Conservation (phyloP, 2,329 filamentous ascomycete species). For the Dactylonectria estremocensis region DNA sequence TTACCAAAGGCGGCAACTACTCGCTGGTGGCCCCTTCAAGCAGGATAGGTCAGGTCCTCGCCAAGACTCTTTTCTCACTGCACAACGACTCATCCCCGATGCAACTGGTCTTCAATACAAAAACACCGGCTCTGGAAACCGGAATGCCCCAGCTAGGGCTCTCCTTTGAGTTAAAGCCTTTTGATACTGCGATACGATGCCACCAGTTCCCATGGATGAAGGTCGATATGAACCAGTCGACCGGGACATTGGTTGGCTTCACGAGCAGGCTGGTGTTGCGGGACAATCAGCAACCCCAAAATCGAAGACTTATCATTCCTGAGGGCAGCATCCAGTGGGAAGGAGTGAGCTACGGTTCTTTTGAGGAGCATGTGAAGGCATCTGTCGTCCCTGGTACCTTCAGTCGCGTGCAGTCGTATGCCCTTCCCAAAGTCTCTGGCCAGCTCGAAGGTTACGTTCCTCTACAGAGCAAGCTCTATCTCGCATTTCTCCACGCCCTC, state of each 20-base stretch:
- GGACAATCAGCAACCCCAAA: slow-evolving; percentile 21
- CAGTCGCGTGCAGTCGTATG: slow-evolving; percentile 58
- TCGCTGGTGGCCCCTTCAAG: slow-evolving; percentile 10
- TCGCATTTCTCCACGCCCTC: slow-evolving; percentile 67
- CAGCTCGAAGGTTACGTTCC: slow-evolving; percentile 65
- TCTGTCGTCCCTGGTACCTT: slow-evolving; percentile 46
- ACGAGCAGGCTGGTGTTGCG: slow-evolving; percentile 60
- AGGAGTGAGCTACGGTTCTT: neutral
- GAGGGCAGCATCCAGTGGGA: slow-evolving; percentile 48
- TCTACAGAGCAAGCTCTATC: slow-evolving; percentile 65
- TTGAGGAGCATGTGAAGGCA: slow-evolving; percentile 53
- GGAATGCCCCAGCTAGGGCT: slow-evolving; percentile 44
- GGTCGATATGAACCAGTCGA: slow-evolving; percentile 27
- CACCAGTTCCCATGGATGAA: slow-evolving; percentile 35
- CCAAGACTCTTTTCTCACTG: neutral
- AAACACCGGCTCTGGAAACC: neutral
- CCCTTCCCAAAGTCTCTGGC: slow-evolving; percentile 64
- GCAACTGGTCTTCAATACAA: neutral
- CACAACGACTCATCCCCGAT: slow-evolving; percentile 5
- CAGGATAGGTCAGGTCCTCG: neutral
- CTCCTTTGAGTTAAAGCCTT: slow-evolving; percentile 8
- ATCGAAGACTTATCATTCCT: slow-evolving; percentile 58
- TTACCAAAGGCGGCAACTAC: neutral
- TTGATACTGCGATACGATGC: slow-evolving; percentile 14
- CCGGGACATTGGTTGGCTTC: slow-evolving; percentile 31